These are phyloP conservation scores for Pichia nanzhaoensis DNA, from an alignment of 805 yeast species.

Conservation along the genomic window DNA sequence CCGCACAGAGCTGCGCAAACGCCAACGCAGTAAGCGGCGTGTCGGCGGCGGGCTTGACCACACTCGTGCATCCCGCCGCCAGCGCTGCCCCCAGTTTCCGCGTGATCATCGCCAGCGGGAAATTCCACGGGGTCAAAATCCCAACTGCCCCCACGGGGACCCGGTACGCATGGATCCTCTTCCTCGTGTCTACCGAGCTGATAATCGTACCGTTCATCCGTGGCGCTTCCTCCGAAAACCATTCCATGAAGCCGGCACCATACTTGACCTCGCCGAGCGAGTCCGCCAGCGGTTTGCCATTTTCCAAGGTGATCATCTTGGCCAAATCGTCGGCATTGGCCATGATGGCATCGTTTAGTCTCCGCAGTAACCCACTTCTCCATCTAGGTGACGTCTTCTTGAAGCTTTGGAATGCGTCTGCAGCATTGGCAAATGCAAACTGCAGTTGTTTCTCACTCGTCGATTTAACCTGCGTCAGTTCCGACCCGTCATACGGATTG, in stretches of 20 bases:
- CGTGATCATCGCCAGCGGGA: constrained; percentile 74
- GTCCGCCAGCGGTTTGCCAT: constrained; percentile 69
- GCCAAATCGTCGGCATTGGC: constrained; percentile 62
- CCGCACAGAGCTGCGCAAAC: constrained; percentile 48
- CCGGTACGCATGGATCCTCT: constrained; percentile 48
- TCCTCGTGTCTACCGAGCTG: constrained; percentile 41
- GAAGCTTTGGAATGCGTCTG: constrained; percentile 44
- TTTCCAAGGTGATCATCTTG: constrained; percentile 56
- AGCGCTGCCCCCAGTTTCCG: constrained; percentile 69
- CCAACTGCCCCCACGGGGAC: constrained; percentile 82
- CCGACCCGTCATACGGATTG: constrained; percentile 63
- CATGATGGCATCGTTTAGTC: constrained; percentile 46
- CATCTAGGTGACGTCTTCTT: constrained; percentile 45
- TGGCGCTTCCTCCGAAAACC: constrained; percentile 85
- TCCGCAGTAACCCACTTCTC: constrained; percentile 46
- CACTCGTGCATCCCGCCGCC: constrained; percentile 79
- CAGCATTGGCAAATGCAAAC: constrained; percentile 49
- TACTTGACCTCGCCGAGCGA: constrained; percentile 63
- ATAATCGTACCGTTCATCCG: constrained; percentile 57
- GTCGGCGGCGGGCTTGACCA: constrained; percentile 69
- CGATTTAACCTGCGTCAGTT: constrained; percentile 50
- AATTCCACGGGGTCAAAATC: constrained; percentile 78
- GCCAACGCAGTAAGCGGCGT: constrained; percentile 74
- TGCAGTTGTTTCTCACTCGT: constrained; percentile 38
- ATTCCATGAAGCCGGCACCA: constrained; percentile 73